These are phyloP conservation scores for Seminavis robusta DNA, from an alignment of 108 stramenopile species.

Conservation along the genomic window DNA sequence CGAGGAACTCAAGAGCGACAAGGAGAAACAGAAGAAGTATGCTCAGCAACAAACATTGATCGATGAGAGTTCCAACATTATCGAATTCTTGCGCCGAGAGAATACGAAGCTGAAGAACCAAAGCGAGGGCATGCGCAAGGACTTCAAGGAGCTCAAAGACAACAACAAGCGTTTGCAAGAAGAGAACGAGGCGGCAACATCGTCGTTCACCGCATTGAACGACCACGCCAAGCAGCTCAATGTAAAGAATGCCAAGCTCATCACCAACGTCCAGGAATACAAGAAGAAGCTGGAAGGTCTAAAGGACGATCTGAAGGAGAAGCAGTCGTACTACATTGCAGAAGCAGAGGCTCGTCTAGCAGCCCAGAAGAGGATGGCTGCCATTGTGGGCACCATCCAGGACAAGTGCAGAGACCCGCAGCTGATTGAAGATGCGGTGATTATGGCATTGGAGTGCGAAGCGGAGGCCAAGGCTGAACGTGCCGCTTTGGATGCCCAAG, in stretches of 20 bases:
- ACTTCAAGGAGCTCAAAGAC: constrained; percentile 37
- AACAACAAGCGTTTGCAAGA: constrained; percentile 55
- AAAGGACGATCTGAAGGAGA: constrained; percentile 63
- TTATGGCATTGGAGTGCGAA: constrained; percentile 36
- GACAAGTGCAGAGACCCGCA: constrained; percentile 43
- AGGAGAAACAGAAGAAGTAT: constrained; percentile 24
- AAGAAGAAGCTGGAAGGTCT: constrained; percentile 43
- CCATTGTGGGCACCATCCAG: constrained; percentile 49
- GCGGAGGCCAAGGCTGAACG: constrained; percentile 37
- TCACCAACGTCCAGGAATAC: constrained; percentile 36
- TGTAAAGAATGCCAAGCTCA: constrained; percentile 38
- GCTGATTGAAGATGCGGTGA: constrained; percentile 52
- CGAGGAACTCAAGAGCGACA: constrained; percentile 20
- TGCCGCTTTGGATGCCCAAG: constrained; percentile 26
- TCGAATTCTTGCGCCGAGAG: constrained; percentile 60
- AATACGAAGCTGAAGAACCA: constrained; percentile 38
- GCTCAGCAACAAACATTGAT: constrained; percentile 59
- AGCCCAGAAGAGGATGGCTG: constrained; percentile 46
- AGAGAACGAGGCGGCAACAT: constrained; percentile 55
- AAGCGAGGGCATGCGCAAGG: constrained; percentile 35
- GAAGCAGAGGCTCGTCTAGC: constrained; percentile 60
- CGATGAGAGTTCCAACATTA: constrained; percentile 63
- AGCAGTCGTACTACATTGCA: constrained; percentile 56
- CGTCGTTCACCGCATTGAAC: constrained; percentile 54
- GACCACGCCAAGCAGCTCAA: constrained; percentile 54